A percentile compares a stretch with the other conserved stretches of the same genome.
These are phyloP conservation scores for Lepidopterella palustris DNA, from an alignment of 495 filamentous ascomycete species.

Conservation along the genomic window DNA sequence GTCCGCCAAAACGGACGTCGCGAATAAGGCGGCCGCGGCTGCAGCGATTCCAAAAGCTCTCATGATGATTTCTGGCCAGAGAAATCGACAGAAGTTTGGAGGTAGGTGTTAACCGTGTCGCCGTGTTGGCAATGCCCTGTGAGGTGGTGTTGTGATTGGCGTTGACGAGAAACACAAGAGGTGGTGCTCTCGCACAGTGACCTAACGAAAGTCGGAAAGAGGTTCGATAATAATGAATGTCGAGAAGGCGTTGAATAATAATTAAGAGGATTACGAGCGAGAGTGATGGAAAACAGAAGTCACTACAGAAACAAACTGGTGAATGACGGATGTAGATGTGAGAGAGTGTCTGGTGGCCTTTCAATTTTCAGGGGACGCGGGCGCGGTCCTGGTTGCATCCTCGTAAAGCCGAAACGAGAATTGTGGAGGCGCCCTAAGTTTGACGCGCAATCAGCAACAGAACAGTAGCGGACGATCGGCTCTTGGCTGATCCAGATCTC, in stretches of 20 bases:
- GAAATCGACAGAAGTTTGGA: slow-evolving; percentile 7
- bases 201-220: background rate
- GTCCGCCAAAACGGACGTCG: slow-evolving; percentile 25
- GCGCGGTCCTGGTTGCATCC: background rate
- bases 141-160: background rate
- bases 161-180: background rate
- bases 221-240: background rate
- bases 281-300: background rate
- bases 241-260: slow-evolving; percentile 5
- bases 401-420: background rate
- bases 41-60: slow-evolving; percentile 26
- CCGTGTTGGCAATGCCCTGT: background rate
- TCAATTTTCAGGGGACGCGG: background rate
- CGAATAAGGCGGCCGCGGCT: slow-evolving; percentile 30
- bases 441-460: slow-evolving; percentile 4
- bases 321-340: background rate
- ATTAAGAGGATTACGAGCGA: background rate
- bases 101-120: background rate
- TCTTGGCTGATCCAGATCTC: background rate
- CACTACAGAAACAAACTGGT: background rate
- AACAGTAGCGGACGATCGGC: background rate
- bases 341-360: background rate
- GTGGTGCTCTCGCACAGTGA: background rate
- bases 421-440: background rate
- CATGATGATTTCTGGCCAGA: slow-evolving; percentile 27